These are phyloP conservation scores for Dillenia turbinata DNA, from an alignment of 164 flowering plant genomes.

Conservation along the genomic window DNA sequence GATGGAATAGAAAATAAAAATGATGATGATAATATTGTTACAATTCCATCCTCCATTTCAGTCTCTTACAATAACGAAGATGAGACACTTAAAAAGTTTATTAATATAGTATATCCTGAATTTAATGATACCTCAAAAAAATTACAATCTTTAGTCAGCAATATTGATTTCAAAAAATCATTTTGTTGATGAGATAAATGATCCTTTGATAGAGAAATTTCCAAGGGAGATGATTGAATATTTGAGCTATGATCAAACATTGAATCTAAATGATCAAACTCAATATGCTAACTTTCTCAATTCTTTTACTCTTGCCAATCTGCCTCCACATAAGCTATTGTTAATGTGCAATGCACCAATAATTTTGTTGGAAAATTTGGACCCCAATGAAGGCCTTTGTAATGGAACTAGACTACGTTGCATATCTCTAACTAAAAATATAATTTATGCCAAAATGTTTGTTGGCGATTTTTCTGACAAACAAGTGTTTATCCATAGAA, in stretches of 20 bases:
- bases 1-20: slow-evolving; percentile 3
- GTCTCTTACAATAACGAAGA: neutral
- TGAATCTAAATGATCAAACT: neutral
- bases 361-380: slow-evolving; percentile 11
- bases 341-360: slow-evolving; percentile 7
- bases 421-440: neutral
- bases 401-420: slow-evolving; percentile 14
- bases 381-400: slow-evolving; percentile 11
- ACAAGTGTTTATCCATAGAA: slow-evolving; percentile 4
- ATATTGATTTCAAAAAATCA: slow-evolving; percentile 1
- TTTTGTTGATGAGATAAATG: slow-evolving; percentile 8
- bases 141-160: neutral
- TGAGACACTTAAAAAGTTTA: neutral
- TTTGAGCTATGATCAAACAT: neutral
- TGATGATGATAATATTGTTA: neutral
- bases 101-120: neutral
- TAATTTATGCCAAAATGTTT: slow-evolving; percentile 13
- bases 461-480: slow-evolving; percentile 1
- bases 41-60: neutral
- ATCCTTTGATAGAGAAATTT: slow-evolving; percentile 1
- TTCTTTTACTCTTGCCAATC: neutral
- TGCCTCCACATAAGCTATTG: slow-evolving; percentile 7
- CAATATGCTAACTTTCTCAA: neutral
- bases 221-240: neutral
- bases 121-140: neutral